A percentile compares a stretch with the other conserved stretches of the same genome.
Conservation (phyloP, 306 rosid genomes). For the Morella rubra region DNA sequence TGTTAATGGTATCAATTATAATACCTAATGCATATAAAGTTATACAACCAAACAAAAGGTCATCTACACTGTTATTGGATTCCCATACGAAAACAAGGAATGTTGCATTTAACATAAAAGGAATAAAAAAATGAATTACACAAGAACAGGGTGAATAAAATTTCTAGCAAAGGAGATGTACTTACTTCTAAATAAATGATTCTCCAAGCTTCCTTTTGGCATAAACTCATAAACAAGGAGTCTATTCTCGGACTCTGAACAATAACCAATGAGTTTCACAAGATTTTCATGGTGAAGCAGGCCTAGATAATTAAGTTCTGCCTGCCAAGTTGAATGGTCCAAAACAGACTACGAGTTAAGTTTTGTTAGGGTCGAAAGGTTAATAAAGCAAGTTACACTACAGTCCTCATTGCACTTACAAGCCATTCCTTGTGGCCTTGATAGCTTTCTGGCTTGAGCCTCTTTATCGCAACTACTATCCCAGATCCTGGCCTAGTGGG, state of each 20-base stretch:
- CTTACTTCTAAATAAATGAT: constrained; percentile 89
- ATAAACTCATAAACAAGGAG: constrained; percentile 90
- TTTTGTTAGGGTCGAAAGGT: constrained; percentile 9
- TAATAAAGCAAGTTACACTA: constrained; percentile 11
- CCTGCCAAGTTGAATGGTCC: constrained; percentile 46
- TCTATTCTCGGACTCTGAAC: constrained; percentile 72
- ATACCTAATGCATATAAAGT: background rate
- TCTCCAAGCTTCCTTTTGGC: constrained; percentile 91
- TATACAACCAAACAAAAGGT: background rate
- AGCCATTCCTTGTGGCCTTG: constrained; percentile 99
- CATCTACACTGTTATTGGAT: background rate
- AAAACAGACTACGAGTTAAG: constrained; percentile 8
- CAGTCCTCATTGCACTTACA: constrained; percentile 48
- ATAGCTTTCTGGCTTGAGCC: constrained; percentile 85
- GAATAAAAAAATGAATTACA: constrained; percentile 5
- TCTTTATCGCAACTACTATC: constrained; percentile 85
- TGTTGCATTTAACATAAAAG: background rate
- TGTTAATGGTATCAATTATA: background rate
- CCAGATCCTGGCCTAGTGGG: constrained; percentile 90
- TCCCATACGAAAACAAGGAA: background rate
- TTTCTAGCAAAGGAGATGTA: constrained; percentile 13
- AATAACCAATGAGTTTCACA: constrained; percentile 87
- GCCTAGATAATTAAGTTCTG: constrained; percentile 91
- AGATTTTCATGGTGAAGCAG: constrained; percentile 85
- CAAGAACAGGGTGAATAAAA: background rate